Conservation (phyloP, 78 protist species). For the Mastigamoeba balamuthi region DNA sequence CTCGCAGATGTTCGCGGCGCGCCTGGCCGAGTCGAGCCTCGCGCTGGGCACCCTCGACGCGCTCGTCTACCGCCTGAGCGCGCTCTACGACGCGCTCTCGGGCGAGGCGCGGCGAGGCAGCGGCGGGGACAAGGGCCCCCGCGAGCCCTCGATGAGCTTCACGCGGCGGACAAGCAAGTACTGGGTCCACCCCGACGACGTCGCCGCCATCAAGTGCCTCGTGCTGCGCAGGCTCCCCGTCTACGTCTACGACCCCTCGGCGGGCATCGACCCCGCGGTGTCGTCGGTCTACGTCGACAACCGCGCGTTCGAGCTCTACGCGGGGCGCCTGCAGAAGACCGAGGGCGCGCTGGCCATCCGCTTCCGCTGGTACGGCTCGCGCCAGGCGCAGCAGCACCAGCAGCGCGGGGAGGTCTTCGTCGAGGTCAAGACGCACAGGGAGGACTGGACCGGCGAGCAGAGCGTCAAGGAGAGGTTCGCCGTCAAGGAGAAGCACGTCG, state of each 20-base stretch:
- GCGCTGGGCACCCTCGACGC: background rate
- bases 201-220: conserved; percentile 8
- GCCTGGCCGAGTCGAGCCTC: background rate
- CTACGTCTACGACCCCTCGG: background rate
- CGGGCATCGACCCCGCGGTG: background rate
- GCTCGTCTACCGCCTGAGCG: background rate
- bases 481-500: conserved; percentile 12
- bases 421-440: conserved; percentile 43
- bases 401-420: conserved; percentile 10
- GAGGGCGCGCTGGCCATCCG: conserved; percentile 31
- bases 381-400: too few relatives aligned
- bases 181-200: conserved; percentile 39
- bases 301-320: conserved; percentile 11
- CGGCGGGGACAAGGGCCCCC: background rate
- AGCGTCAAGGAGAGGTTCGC: conserved; percentile 34
- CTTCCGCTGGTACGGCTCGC: conserved; percentile 47
- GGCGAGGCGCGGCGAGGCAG: background rate
- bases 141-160: background rate
- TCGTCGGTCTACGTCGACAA: conserved; percentile 39
- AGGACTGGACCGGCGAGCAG: conserved; percentile 35
- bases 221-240: conserved; percentile 2
- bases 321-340: conserved; percentile 26
- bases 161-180: conserved; percentile 40
- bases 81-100: background rate
- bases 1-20: background rate